These are phyloP conservation scores for Priceomyces fermenticarens DNA, from an alignment of 805 yeast genomes.

Conservation along the genomic window DNA sequence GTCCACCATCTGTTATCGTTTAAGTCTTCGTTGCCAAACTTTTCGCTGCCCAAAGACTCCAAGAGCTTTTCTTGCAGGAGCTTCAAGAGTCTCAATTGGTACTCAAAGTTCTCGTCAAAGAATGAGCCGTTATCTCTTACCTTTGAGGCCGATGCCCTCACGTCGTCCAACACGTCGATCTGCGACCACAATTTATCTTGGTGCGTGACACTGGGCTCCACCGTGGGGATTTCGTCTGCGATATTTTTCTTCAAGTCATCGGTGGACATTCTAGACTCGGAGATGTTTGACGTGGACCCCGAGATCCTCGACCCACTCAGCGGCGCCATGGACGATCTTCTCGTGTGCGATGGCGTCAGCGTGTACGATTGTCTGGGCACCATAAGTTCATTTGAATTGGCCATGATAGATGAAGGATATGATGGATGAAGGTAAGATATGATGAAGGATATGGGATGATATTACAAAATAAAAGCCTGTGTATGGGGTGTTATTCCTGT, in stretches of 20 bases:
- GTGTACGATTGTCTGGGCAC: conserved; percentile 14
- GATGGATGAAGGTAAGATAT: too few relatives aligned
- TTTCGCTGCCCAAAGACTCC: conserved; percentile 31
- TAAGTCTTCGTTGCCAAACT: conserved; percentile 13
- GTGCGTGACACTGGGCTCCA: conserved; percentile 57
- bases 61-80: conserved; percentile 46
- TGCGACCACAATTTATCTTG: conserved; percentile 86
- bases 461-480: too few relatives aligned
- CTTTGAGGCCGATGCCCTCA: conserved; percentile 53
- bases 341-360: conserved; percentile 7
- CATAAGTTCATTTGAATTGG: conserved; percentile 1
- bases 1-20: background rate
- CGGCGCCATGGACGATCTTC: conserved; percentile 11
- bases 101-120: conserved; percentile 50
- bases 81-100: conserved; percentile 52
- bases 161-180: conserved; percentile 81
- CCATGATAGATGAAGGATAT: too few relatives aligned
- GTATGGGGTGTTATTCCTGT: too few relatives aligned
- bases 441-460: too few relatives aligned
- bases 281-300: conserved; percentile 13
- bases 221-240: conserved; percentile 50
- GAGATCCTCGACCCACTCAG: conserved; percentile 14
- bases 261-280: conserved; percentile 8
- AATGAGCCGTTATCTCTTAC: conserved; percentile 43
- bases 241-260: conserved; percentile 14